These are phyloP conservation scores for Coniochaeta ligniaria DNA, from an alignment of 2,329 filamentous ascomycete species.

Conservation along the genomic window DNA sequence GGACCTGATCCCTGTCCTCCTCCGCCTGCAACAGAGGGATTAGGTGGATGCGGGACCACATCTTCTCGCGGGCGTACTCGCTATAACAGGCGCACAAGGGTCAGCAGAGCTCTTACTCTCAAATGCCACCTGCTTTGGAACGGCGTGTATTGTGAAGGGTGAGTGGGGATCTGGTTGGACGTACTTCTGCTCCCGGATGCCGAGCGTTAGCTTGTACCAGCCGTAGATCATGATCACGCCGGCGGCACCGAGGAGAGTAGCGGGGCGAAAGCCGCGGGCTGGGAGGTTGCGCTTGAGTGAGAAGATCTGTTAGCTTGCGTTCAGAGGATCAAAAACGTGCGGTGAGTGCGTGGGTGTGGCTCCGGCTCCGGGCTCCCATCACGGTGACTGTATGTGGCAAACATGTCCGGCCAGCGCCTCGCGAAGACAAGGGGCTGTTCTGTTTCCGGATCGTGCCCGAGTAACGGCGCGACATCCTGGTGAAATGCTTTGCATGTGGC, in stretches of 20 bases:
- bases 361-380: neutral
- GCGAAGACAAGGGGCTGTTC: too few relatives aligned
- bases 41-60: conserved; percentile 94
- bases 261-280: conserved; percentile 80
- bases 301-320: conserved; percentile 9
- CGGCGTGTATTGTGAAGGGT: too few relatives aligned
- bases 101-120: neutral
- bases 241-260: conserved; percentile 69
- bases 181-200: conserved; percentile 87
- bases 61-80: conserved; percentile 93
- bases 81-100: conserved; percentile 35
- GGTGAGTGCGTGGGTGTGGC: neutral
- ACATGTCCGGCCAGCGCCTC: too few relatives aligned
- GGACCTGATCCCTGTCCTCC: conserved; percentile 90
- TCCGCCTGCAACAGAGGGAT: conserved; percentile 93
- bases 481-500: too few relatives aligned
- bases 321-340: neutral
- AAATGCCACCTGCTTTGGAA: too few relatives aligned
- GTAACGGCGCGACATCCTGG: too few relatives aligned
- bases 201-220: conserved; percentile 78
- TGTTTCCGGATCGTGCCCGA: too few relatives aligned
- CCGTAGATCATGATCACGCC: conserved; percentile 79
- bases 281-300: conserved; percentile 79
- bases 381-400: too few relatives aligned
- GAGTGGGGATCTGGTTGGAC: conserved; percentile 21